These are phyloP conservation scores for Argentina anserina DNA, from an alignment of 306 rosid genomes.

Conservation along the genomic window DNA sequence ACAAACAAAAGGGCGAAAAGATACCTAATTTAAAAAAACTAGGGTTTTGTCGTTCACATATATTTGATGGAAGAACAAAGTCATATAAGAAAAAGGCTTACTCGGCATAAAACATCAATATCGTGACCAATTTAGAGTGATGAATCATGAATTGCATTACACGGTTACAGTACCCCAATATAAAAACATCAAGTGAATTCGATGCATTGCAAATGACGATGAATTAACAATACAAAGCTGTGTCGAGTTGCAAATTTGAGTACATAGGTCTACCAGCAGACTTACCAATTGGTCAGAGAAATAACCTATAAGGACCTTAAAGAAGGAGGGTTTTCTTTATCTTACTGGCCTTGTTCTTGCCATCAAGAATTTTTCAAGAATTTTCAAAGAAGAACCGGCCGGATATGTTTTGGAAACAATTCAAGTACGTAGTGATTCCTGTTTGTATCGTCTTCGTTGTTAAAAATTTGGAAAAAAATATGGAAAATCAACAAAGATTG, in stretches of 20 bases:
- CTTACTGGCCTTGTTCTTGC: not conserved
- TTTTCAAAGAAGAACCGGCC: not conserved
- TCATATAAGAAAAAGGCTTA: not conserved
- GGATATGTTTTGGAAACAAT: not conserved
- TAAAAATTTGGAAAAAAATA: too few relatives aligned
- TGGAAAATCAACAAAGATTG: too few relatives aligned
- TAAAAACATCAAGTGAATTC: not conserved
- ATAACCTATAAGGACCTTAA: conserved; percentile 5
- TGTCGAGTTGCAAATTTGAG: not conserved
- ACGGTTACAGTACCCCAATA: not conserved
- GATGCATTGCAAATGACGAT: too few relatives aligned
- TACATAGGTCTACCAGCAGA: not conserved
- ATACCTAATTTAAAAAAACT: too few relatives aligned
- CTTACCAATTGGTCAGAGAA: not conserved
- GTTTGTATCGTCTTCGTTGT: not conserved
- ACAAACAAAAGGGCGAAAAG: not conserved
- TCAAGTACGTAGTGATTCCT: not conserved
- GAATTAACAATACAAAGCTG: not conserved
- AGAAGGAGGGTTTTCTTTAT: not conserved
- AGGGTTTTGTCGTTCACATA: not conserved
- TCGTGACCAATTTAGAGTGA: not conserved
- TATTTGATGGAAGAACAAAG: not conserved
- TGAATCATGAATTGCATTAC: not conserved
- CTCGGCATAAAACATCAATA: not conserved
- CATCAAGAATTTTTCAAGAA: not conserved